Conservation (phyloP, 164 flowering plant genomes). For the Aristolochia contorta region DNA sequence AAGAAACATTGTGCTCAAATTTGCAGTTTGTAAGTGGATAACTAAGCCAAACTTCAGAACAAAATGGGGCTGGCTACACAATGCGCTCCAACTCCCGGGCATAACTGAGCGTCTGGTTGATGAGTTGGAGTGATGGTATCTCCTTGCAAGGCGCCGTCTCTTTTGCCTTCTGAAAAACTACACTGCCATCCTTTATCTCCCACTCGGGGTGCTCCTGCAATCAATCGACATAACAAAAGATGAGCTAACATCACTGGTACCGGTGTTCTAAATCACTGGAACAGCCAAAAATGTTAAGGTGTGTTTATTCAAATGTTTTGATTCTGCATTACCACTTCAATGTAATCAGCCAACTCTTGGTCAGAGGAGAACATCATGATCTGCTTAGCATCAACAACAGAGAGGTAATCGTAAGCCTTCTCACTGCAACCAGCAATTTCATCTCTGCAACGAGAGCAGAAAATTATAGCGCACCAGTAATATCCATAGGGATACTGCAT, state of each 20-base stretch:
- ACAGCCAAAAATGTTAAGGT: too few relatives aligned
- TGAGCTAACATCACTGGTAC: background rate
- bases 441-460: constrained; percentile 55
- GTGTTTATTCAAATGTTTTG: too few relatives aligned
- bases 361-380: constrained; percentile 65
- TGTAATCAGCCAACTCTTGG: constrained; percentile 44
- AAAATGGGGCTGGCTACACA: constrained; percentile 25
- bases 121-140: constrained; percentile 88
- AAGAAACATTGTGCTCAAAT: too few relatives aligned
- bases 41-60: too few relatives aligned
- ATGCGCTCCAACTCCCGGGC: constrained; percentile 97
- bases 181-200: constrained; percentile 67
- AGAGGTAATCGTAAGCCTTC: constrained; percentile 73
- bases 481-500: background rate
- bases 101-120: constrained; percentile 88
- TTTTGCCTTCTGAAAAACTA: constrained; percentile 74
- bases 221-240: constrained; percentile 4
- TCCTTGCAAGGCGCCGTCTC: constrained; percentile 81
- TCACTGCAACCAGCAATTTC: constrained; percentile 96
- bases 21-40: too few relatives aligned
- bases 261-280: background rate
- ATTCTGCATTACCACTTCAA: constrained; percentile 35
- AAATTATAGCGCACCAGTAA: background rate
- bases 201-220: constrained; percentile 86
- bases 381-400: constrained; percentile 49